phyloP scores from a whole-genome alignment of 495 filamentous ascomycete species.

The Neurospora sp. region DNA sequence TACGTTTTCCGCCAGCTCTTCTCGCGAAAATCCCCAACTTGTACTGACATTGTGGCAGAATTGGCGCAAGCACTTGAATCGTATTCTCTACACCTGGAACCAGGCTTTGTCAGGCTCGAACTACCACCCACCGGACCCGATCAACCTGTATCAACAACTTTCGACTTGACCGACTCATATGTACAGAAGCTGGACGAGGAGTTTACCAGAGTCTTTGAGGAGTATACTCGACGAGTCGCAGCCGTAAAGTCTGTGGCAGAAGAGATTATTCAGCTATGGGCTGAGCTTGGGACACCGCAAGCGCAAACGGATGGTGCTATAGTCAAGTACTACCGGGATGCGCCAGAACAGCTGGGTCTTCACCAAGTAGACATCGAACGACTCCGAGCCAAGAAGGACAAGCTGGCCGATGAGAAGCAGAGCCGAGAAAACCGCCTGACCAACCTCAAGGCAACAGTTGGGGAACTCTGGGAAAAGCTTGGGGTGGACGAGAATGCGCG shows the following conservation, averaged over 20 bases:
- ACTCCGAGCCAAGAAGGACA: conserved; percentile 65
- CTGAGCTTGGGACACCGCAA: conserved; percentile 85
- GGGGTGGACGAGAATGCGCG: conserved; percentile 70
- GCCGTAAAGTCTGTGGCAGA: conserved; percentile 66
- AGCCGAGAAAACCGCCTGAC: conserved; percentile 71
- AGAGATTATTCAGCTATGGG: conserved; percentile 89
- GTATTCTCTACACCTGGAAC: conserved; percentile 87
- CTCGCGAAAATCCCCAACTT: neutral
- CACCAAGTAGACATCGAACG: conserved; percentile 73
- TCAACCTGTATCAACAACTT: conserved; percentile 63
- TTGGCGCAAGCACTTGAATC: conserved; percentile 87
- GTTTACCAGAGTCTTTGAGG: conserved; percentile 88
- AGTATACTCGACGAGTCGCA: conserved; percentile 72
- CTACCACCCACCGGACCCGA: conserved; percentile 73
- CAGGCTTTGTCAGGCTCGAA: conserved; percentile 67
- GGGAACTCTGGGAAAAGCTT: conserved; percentile 81
- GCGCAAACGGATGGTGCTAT: conserved; percentile 83
- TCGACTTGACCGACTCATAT: conserved; percentile 85
- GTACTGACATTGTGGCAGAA: conserved; percentile 43
- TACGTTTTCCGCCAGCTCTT: conserved; percentile 32
- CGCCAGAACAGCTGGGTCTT: conserved; percentile 86
- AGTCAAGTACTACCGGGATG: conserved; percentile 77
- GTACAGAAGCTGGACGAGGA: conserved; percentile 79
- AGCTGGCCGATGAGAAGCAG: conserved; percentile 87
- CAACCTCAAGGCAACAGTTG: conserved; percentile 63